phyloP scores from a whole-genome alignment of 257 asterid genomes.

The Eucommia ulmoides region DNA sequence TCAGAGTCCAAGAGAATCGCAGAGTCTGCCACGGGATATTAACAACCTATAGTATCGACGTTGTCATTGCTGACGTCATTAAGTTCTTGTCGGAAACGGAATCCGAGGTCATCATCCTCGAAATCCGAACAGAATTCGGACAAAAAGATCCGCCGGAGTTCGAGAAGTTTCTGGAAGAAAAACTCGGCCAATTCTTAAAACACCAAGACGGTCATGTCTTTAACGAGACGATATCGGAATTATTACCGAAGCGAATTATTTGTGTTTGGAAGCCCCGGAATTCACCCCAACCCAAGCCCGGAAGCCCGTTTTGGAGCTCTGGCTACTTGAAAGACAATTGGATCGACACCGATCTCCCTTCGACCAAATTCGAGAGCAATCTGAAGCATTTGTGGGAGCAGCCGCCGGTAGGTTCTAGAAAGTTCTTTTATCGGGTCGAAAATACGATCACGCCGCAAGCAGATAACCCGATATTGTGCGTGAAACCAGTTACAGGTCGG shows the following conservation, averaged over 20 bases:
- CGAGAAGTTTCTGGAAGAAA: slow-evolving; percentile 44
- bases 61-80: slow-evolving; percentile 50
- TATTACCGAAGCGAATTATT: slow-evolving; percentile 68
- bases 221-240: slow-evolving; percentile 39
- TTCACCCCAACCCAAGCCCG: slow-evolving; percentile 38
- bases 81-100: slow-evolving; percentile 49
- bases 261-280: slow-evolving; percentile 90
- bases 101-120: slow-evolving; percentile 65
- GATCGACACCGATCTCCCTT: slow-evolving; percentile 36
- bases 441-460: slow-evolving; percentile 92
- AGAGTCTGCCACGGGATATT: slow-evolving; percentile 77
- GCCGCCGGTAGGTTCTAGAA: slow-evolving; percentile 32
- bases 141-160: slow-evolving; percentile 80
- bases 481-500: slow-evolving; percentile 62
- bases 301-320: slow-evolving; percentile 49
- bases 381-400: slow-evolving; percentile 56
- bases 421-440: slow-evolving; percentile 77
- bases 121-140: slow-evolving; percentile 81
- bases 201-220: slow-evolving; percentile 58
- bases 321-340: not conserved
- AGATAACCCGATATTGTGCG: slow-evolving; percentile 73
- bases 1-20: slow-evolving; percentile 68
- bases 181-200: slow-evolving; percentile 56
- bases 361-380: slow-evolving; percentile 79
- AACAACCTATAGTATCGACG: slow-evolving; percentile 40